These are phyloP conservation scores for Silene conica DNA, from an alignment of 148 eudicot species.

Conservation along the genomic window DNA sequence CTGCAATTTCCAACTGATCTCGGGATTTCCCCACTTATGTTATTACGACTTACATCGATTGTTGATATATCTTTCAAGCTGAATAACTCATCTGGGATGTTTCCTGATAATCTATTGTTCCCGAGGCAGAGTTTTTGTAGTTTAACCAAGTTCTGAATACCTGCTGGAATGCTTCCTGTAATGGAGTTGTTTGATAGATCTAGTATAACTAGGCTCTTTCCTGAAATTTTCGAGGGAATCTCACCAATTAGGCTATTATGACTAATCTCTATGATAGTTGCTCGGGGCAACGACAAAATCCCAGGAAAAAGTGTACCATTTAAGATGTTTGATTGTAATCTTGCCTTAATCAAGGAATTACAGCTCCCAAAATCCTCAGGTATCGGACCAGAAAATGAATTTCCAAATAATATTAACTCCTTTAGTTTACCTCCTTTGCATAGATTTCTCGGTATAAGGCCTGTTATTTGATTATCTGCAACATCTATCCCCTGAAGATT, in stretches of 20 bases:
- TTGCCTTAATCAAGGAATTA: slow-evolving; percentile 30
- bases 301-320: slow-evolving; percentile 46
- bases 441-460: slow-evolving; percentile 44
- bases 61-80: slow-evolving; percentile 25
- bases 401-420: slow-evolving; percentile 32
- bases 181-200: slow-evolving; percentile 40
- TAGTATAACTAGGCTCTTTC: slow-evolving; percentile 22
- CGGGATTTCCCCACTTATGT: slow-evolving; percentile 45
- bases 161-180: slow-evolving; percentile 42
- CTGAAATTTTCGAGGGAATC: slow-evolving; percentile 39
- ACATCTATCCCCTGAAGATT: slow-evolving; percentile 41
- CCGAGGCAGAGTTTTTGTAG: slow-evolving; percentile 31
- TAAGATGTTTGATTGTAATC: slow-evolving; percentile 38
- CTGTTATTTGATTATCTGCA: slow-evolving; percentile 36
- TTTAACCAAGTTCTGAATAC: slow-evolving; percentile 29
- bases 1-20: slow-evolving; percentile 28
- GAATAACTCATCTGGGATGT: slow-evolving; percentile 40
- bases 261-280: slow-evolving; percentile 34
- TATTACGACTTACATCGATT: slow-evolving; percentile 39
- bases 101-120: slow-evolving; percentile 35
- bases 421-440: slow-evolving; percentile 45
- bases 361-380: slow-evolving; percentile 47
- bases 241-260: slow-evolving; percentile 48
- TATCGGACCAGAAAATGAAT: slow-evolving; percentile 51
- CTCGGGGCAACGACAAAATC: slow-evolving; percentile 36